These are phyloP conservation scores for Diplosphaera chodatii DNA, from an alignment of 139 green algal genomes.

Conservation along the genomic window DNA sequence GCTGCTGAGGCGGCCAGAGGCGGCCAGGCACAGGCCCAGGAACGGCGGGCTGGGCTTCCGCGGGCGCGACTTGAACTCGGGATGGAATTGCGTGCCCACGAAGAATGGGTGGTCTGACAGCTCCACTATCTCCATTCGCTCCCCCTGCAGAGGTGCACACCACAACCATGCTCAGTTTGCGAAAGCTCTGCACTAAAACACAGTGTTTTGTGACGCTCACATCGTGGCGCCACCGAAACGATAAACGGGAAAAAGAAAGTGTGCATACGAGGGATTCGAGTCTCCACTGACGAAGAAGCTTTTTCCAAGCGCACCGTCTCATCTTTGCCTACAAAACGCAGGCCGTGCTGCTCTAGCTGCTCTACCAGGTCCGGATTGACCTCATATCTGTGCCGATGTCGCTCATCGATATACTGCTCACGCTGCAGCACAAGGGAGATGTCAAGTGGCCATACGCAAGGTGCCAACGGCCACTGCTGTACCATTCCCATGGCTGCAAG, in stretches of 20 bases:
- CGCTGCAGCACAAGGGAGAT: constrained; percentile 2
- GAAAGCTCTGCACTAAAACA: too few relatives aligned
- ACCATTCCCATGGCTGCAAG: too few relatives aligned
- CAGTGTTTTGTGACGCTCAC: too few relatives aligned
- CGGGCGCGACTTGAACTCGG: constrained; percentile 86
- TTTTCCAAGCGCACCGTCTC: constrained; percentile 61
- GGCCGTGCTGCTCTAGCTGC: constrained; percentile 73
- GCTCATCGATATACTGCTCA: constrained; percentile 82
- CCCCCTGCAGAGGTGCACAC: constrained; percentile 34
- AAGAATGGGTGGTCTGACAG: constrained; percentile 85
- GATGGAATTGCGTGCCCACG: constrained; percentile 85
- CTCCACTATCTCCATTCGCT: constrained; percentile 98
- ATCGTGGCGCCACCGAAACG: too few relatives aligned
- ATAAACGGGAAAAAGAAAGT: too few relatives aligned
- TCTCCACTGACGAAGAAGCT: too few relatives aligned
- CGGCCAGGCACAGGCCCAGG: constrained; percentile 79
- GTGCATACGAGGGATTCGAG: too few relatives aligned
- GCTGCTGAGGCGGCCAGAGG: constrained; percentile 19
- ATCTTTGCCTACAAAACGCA: constrained; percentile 90
- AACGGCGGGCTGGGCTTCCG: constrained; percentile 77
- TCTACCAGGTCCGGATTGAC: constrained; percentile 93
- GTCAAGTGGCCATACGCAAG: background rate
- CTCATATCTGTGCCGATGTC: constrained; percentile 94
- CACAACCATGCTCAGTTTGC: too few relatives aligned
- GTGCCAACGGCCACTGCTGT: background rate